Conservation (phyloP, 805 yeast genomes). For the Nakazawaea sp. region DNA sequence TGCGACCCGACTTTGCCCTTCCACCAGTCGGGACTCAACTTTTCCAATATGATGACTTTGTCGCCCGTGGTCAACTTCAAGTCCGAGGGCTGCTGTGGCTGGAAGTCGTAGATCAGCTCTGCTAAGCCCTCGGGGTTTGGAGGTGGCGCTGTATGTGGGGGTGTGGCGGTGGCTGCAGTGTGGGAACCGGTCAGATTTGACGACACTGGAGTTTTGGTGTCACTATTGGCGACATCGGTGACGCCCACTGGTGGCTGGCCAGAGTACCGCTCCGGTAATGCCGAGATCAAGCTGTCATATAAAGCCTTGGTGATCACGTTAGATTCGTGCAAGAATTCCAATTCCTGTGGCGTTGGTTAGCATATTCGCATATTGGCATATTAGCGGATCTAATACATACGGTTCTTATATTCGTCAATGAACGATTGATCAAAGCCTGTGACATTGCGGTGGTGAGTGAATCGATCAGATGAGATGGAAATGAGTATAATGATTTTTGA, state of each 20-base stretch:
- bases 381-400: conserved; percentile 15
- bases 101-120: conserved; percentile 71
- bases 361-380: background rate
- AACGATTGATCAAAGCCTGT: conserved; percentile 62
- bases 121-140: conserved; percentile 28
- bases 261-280: conserved; percentile 53
- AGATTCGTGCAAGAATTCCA: conserved; percentile 72
- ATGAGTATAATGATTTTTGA: no score
- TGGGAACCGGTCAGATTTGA: background rate
- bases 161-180: background rate
- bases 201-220: background rate
- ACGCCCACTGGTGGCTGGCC: conserved; percentile 44
- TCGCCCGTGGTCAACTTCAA: conserved; percentile 60
- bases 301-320: conserved; percentile 58
- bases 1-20: conserved; percentile 57
- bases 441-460: no score
- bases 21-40: conserved; percentile 86
- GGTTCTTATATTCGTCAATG: conserved; percentile 65
- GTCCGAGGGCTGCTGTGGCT: conserved; percentile 73
- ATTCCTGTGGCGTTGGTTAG: conserved; percentile 33
- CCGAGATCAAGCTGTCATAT: conserved; percentile 38
- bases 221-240: background rate
- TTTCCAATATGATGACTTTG: conserved; percentile 61
- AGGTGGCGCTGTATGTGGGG: background rate
- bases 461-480: no score